These are phyloP conservation scores for Yamadazyma dendronema DNA, from an alignment of 1,139 yeast species.

Conservation along the genomic window DNA sequence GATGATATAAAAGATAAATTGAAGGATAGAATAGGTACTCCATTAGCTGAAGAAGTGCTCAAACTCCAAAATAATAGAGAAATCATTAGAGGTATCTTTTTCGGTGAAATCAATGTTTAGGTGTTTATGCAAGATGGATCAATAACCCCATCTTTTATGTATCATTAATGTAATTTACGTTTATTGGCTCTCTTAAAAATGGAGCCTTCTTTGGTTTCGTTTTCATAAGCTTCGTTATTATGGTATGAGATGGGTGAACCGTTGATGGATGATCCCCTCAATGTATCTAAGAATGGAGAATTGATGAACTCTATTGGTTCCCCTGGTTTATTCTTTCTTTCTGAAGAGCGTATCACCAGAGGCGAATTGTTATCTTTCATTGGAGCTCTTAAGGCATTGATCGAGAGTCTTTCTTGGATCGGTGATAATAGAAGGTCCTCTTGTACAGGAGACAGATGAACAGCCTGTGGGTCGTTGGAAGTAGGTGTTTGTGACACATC, in stretches of 20 bases:
- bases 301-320: constrained; percentile 30
- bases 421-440: constrained; percentile 5
- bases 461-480: background rate
- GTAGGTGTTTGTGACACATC: background rate
- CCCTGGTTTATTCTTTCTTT: constrained; percentile 26
- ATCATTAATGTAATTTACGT: constrained; percentile 10
- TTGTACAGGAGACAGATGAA: constrained; percentile 8
- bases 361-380: constrained; percentile 21
- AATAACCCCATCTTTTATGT: constrained; percentile 5
- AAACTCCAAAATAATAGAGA: constrained; percentile 54
- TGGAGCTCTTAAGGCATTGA: background rate
- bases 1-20: constrained; percentile 48
- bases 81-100: constrained; percentile 69
- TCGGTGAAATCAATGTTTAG: constrained; percentile 53
- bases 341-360: constrained; percentile 7
- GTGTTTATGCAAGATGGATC: too few relatives aligned
- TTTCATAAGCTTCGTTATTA: background rate
- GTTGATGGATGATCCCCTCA: constrained; percentile 23
- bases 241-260: constrained; percentile 3
- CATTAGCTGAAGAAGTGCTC: constrained; percentile 51
- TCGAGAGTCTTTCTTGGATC: constrained; percentile 1
- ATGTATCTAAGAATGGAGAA: constrained; percentile 32
- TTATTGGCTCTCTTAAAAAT: constrained; percentile 9
- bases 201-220: background rate
- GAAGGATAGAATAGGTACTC: constrained; percentile 58